These are phyloP conservation scores for Rhinocladiella similis DNA, from an alignment of 2,329 filamentous ascomycete species.

Conservation along the genomic window DNA sequence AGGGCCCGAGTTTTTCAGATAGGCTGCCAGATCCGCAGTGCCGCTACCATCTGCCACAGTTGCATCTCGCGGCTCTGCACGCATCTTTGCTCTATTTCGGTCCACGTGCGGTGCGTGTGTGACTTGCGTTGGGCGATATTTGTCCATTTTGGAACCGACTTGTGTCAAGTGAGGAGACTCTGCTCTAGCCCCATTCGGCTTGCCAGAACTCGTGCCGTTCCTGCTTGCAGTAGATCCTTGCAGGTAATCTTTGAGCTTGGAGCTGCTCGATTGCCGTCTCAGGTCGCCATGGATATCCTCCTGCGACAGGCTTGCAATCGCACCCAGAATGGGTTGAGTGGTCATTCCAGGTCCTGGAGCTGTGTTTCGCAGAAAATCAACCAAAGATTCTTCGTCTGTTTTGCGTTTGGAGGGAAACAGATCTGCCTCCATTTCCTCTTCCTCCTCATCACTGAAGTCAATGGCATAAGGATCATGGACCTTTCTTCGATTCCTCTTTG, in stretches of 20 bases:
- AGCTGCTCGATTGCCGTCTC: slow-evolving; percentile 19
- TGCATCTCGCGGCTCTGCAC: slow-evolving; percentile 20
- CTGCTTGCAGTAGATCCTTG: slow-evolving; percentile 11
- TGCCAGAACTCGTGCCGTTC: slow-evolving; percentile 8
- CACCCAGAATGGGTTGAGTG: slow-evolving; percentile 31
- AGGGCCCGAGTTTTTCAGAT: slow-evolving; percentile 68
- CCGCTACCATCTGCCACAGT: slow-evolving; percentile 31
- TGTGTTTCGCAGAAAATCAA: slow-evolving; percentile 50
- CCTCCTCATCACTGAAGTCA: slow-evolving; percentile 71
- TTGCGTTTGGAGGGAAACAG: slow-evolving; percentile 35
- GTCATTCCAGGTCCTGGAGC: slow-evolving; percentile 41
- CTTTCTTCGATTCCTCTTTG: slow-evolving; percentile 72
- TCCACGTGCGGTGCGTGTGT: slow-evolving; percentile 42
- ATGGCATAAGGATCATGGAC: slow-evolving; percentile 93
- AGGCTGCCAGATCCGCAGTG: slow-evolving; percentile 71
- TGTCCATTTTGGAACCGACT: slow-evolving; percentile 35
- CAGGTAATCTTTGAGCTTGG: slow-evolving; percentile 25
- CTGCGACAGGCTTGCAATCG: slow-evolving; percentile 10
- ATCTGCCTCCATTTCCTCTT: slow-evolving; percentile 61
- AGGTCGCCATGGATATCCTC: slow-evolving; percentile 8
- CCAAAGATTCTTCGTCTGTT: slow-evolving; percentile 45
- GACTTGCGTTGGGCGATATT: slow-evolving; percentile 32
- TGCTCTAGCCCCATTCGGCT: slow-evolving; percentile 21
- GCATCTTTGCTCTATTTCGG: slow-evolving; percentile 34
- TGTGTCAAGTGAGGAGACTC: slow-evolving; percentile 29